These are phyloP conservation scores for Populus tomentosa DNA, from an alignment of 441 rosid species.

Conservation along the genomic window DNA sequence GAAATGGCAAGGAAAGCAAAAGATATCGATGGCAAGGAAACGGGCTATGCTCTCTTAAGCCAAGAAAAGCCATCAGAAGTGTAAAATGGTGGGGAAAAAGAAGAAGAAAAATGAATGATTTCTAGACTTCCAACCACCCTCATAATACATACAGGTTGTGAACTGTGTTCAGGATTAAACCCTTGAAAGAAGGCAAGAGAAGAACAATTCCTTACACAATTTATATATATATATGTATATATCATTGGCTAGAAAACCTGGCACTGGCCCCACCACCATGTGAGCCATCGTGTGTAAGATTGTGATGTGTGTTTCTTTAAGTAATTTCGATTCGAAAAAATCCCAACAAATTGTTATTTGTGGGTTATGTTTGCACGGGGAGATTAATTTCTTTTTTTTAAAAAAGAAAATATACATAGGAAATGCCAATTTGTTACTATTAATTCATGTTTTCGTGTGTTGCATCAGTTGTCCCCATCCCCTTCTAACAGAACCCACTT, in stretches of 20 bases:
- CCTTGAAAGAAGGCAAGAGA: neutral
- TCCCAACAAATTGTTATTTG: constrained; percentile 3
- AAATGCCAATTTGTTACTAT: neutral
- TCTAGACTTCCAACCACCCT: neutral
- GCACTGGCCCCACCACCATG: constrained; percentile 27
- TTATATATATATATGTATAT: constrained; percentile 3
- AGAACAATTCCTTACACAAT: constrained; percentile 1
- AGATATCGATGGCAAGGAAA: too few relatives aligned
- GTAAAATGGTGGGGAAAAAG: too few relatives aligned
- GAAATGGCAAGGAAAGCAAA: too few relatives aligned
- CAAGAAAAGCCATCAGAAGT: too few relatives aligned
- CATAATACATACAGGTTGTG: constrained; percentile 20
- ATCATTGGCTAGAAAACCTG: constrained; percentile 8
- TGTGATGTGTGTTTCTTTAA: neutral
- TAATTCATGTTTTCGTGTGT: neutral
- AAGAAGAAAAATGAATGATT: too few relatives aligned
- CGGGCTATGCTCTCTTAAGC: too few relatives aligned
- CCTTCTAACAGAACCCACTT: neutral
- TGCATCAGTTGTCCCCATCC: constrained; percentile 5
- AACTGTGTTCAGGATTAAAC: neutral
- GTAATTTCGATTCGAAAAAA: neutral
- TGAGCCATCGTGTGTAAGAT: constrained; percentile 25
- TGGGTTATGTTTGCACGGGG: neutral
- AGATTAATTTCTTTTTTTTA: neutral
- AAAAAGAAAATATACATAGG: too few relatives aligned